Evolutionary conservation across 768 basidiomycete genomes (phyloP), one percentile per base, ranked within the genome.

Genomic region (Termitomyces sp.): DNA sequence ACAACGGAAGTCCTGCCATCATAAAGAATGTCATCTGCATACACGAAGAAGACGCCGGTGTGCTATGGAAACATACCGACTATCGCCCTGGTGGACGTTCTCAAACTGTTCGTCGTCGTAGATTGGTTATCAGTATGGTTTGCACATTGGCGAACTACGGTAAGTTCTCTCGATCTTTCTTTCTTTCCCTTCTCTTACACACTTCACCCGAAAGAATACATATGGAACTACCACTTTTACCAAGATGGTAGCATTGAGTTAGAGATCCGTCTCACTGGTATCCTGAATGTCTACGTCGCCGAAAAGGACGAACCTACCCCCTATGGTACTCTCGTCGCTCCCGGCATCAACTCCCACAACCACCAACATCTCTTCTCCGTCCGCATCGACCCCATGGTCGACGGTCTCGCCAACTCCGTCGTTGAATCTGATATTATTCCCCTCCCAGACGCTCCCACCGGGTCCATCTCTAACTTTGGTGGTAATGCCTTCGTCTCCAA

Each of bases 11-110:
- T 30, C 83, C 54, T 93, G 94, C 16, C 41, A 71, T 85, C 9
- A 85, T 95, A 66, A 87, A 93, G 75, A 90, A 93, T 66, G 91
- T 82, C 3, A 90, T 97, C 51, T 97, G 94, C 73, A 95, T 96
- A 59, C 94, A 95, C 64, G 94, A 95, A 70, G 93, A 95, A 70
- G 93, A 96, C 64, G 83, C 84, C n/a, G 93, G 93, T 53, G 81
- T 94, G 16, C 77, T 94, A 6, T 92, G 89, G 90, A 94, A 95
- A 69, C 94, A 97, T 71, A 88, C 88, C 49, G 94, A 97, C 70
- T 96, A 86, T 74, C 87, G 94, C 61, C 81, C 85, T 9, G 88
- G 88, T 26, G 94, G 93, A 16, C 84, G 89, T 56, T 79, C 86
- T 0, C 86, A 89, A 47, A 84, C 88, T 13, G 91, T 92, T 20